Percentiles rank a stretch among this genome's conserved stretches.
These are phyloP conservation scores for Globisporangium canariense DNA, from an alignment of 352 stramenopile genomes.

Conservation along the genomic window DNA sequence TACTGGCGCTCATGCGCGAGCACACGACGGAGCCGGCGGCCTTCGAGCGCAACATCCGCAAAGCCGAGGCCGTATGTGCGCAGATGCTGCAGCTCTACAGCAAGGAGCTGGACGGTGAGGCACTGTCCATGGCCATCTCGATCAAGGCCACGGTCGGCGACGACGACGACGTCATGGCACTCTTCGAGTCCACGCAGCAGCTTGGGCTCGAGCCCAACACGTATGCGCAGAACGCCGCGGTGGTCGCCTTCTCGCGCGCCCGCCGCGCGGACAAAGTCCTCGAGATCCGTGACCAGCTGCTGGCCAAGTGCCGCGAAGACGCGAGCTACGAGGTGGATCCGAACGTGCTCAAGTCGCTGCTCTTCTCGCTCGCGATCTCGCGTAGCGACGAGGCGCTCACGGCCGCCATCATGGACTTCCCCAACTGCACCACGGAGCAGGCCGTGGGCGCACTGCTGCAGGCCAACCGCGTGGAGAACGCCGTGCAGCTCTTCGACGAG, in stretches of 20 bases:
- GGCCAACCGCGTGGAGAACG: conserved; percentile 29
- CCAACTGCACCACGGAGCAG: conserved; percentile 35
- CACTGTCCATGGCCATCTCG: conserved; percentile 76
- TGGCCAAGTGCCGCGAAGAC: conserved; percentile 12
- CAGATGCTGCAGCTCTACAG: conserved; percentile 65
- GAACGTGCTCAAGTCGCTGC: conserved; percentile 57
- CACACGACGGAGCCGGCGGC: conserved; percentile 18
- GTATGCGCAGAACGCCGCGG: conserved; percentile 74
- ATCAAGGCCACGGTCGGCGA: conserved; percentile 67
- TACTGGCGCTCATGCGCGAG: conserved; percentile 54
- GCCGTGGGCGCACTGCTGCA: conserved; percentile 27
- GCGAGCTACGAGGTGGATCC: conserved; percentile 27
- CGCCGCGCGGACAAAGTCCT: conserved; percentile 51
- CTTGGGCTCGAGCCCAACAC: conserved; percentile 61
- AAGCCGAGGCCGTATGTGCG: conserved; percentile 55
- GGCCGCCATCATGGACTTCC: conserved; percentile 38
- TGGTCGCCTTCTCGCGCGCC: conserved; percentile 66
- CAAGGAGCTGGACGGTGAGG: conserved; percentile 52
- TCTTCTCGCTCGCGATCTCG: conserved; percentile 62
- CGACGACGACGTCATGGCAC: conserved; percentile 69
- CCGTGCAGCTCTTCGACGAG: conserved; percentile 50
- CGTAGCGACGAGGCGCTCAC: conserved; percentile 42
- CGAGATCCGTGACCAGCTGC: conserved; percentile 38
- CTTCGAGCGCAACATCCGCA: conserved; percentile 34
- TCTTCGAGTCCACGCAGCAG: conserved; percentile 73